Percentiles rank a stretch among this genome's conserved stretches.
Evolutionary conservation across 495 filamentous ascomycete species (phyloP).

Genomic region (Neurospora tetraspora): DNA sequence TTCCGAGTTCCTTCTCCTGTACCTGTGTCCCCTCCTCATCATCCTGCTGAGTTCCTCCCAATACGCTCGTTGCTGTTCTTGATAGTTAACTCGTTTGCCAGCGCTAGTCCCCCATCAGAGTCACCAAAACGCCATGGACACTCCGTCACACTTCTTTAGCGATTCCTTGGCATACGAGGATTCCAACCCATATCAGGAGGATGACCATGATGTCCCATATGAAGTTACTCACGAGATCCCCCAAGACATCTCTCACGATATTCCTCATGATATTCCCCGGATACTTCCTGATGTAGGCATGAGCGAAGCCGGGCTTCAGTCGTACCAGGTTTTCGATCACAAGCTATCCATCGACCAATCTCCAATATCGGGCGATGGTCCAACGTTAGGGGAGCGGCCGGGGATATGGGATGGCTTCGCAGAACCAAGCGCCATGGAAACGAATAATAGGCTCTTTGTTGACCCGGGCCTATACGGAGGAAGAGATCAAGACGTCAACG

Average conservation of each 20-base stretch:
- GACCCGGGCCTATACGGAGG: slow-evolving; percentile 15
- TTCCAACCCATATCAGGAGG: slow-evolving; percentile 12
- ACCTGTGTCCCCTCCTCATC: not conserved
- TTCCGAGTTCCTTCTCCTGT: not conserved
- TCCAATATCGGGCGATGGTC: not conserved
- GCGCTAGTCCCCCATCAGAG: not conserved
- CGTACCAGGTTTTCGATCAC: slow-evolving; percentile 7
- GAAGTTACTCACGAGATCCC: not conserved
- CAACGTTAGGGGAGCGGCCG: not conserved
- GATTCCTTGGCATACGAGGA: slow-evolving; percentile 19
- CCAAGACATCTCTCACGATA: not conserved
- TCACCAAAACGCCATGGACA: slow-evolving; percentile 13
- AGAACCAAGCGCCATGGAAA: slow-evolving; percentile 9
- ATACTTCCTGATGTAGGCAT: not conserved
- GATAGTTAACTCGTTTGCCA: not conserved
- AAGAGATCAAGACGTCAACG: slow-evolving; percentile 3
- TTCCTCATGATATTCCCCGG: not conserved
- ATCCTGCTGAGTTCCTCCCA: not conserved
- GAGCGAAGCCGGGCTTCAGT: slow-evolving; percentile 3
- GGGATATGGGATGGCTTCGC: slow-evolving; percentile 11
- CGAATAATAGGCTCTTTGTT: slow-evolving; percentile 15
- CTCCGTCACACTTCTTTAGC: slow-evolving; percentile 19
- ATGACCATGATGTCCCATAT: slow-evolving; percentile 7
- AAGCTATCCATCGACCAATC: slow-evolving; percentile 5
- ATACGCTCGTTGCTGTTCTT: not conserved